Evolutionary conservation across 495 filamentous ascomycete genomes (phyloP), one percentile per base, ranked within the genome.

Genomic region (Aspergillus funiculosus): DNA sequence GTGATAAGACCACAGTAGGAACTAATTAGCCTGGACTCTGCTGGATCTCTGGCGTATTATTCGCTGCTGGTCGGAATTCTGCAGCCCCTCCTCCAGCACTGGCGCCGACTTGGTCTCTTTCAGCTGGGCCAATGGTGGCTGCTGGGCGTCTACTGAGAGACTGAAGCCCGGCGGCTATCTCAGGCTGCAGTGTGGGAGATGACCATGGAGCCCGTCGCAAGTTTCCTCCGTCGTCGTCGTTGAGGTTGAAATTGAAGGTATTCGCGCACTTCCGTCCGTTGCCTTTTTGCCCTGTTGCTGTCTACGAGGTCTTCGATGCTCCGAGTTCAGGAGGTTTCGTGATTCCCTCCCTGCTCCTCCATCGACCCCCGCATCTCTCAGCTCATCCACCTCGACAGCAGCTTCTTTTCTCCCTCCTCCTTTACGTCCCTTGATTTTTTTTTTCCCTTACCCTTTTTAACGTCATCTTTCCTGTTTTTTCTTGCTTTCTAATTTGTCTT

Each of bases 141-240:
- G 39, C 64, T 74, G n/a, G 66, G 73, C 7, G 69, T 73, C 24
- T 66, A 68, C 2, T 71, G 57, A 32, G 56, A 57, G 27, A 11
- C 28, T 37, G 24, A 32, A 46, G 29, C 32, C 43, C 53, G 53
- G 53, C 53, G 53, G 45, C 36, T 56, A 56, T 43, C 28, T 41
- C 51, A 51, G 37, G 13, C 14, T 26, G 11, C 46, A 41, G 28
- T n/a, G n/a, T n/a, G n/a, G n/a, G n/a, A n/a, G n/a, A n/a, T 21
- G 35, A 20, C 19, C 3, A 38, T 41, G 18, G 36, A 25, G 20
- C 21, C 9, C 13, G 37, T 21, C 46, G 22, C 25, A 35, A 29
- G 22, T 22, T 48, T 18, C 17, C 34, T 20, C 18, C 15, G 17
- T 30, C 13, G 15, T 18, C 20, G 27, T 42, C 14, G 25, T n/a